Base-by-base conservation (phyloP, 2,329 filamentous ascomycete genomes). In the Chaetomium strumarium region DNA sequence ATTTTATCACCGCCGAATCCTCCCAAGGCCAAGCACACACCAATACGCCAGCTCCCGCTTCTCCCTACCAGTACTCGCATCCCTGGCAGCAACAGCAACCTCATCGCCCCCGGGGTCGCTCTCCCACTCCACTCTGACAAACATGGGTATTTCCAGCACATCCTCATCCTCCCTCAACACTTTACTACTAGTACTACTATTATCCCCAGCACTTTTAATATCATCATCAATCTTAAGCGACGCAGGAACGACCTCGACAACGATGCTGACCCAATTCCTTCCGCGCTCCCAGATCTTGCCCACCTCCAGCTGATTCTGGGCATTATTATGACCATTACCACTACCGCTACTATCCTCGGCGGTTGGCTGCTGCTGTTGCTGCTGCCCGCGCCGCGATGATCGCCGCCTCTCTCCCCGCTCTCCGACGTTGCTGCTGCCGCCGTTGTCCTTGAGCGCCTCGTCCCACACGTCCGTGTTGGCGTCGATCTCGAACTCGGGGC, bases 251-350 rank as follows among this genome's bases (percentile, higher is more conserved):
- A 99, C 86, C 67, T 99, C 93, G 24, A 99, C 76, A 17, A 96
- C 88, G 11, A 99, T 89, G 59, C 85, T 93, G 14, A 93, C 93
- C 88, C 91, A 96, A 68, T 97, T 99, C 34, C 91, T 78, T 0
- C 91, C 92, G 49, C 85, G 81, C 58, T 96, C 91, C 88, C 90
- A 99, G n/a, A 97, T 84, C 70, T 97, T 97, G 48, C 92, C 93
- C 0, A 88, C 88, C 68, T 95, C 90, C 14, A 88, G 81, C 64
- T 82, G 83, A 45, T 82, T 79, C 46, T 73, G 76, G 37, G 71
- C 68, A 14, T 66, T 64, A 38, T 71, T 24, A 24, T 24, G 24
- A 24, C 7, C 7, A 24, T 24, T 24, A 24, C 24, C 7, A 24
- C 24, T 24, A 24, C 24, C 7, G 7, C 4, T 24, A 24, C 4